Percentiles rank a stretch among this genome's conserved stretches.
phyloP scores from a whole-genome alignment of 371 early-diverging fungal species.

The Rhizopus stolonifer region DNA sequence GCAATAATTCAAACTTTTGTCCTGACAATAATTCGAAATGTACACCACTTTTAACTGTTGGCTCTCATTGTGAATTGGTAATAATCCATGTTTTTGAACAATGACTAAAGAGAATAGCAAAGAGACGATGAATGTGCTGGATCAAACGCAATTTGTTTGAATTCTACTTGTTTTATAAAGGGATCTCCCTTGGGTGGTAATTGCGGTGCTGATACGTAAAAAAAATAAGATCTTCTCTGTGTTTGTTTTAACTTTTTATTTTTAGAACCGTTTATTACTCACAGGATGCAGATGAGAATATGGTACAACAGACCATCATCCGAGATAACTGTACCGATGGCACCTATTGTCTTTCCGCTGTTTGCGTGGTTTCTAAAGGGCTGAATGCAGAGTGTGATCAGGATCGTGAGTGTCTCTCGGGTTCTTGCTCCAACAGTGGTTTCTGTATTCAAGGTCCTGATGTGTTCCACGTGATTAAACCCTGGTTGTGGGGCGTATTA shows the following conservation, averaged over 20 bases:
- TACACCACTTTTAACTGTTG: conserved; percentile 19
- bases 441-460: conserved; percentile 45
- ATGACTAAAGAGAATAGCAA: conserved; percentile 23
- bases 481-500: conserved; percentile 46
- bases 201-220: conserved; percentile 45
- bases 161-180: conserved; percentile 43
- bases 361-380: conserved; percentile 32
- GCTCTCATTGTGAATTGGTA: conserved; percentile 35
- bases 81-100: background rate
- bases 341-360: conserved; percentile 26
- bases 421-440: conserved; percentile 35
- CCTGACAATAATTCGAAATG: conserved; percentile 44
- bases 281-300: conserved; percentile 29
- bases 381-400: conserved; percentile 29
- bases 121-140: conserved; percentile 50
- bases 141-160: conserved; percentile 38
- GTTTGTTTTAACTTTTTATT: background rate
- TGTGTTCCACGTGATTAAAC: conserved; percentile 35
- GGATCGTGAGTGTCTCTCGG: conserved; percentile 48
- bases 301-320: conserved; percentile 36
- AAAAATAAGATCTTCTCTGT: background rate
- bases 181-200: conserved; percentile 41
- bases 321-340: conserved; percentile 50
- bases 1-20: conserved; percentile 30
- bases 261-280: conserved; percentile 34